Conservation (phyloP, 2,329 filamentous ascomycete species). For the Clonostachys sp. region DNA sequence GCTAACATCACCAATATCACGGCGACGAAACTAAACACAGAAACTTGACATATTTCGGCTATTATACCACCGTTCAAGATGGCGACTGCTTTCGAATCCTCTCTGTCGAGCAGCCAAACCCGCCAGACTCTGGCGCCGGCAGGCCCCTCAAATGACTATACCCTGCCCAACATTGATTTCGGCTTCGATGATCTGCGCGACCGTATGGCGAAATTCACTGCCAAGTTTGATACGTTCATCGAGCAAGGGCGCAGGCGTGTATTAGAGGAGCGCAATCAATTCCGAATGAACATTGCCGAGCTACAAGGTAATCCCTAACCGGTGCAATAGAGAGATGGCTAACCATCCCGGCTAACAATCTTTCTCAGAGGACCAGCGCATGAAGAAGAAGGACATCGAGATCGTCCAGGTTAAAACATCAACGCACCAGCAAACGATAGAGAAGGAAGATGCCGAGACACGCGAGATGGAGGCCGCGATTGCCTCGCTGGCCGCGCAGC, state of each 20-base stretch:
- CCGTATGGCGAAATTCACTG: conserved; percentile 89
- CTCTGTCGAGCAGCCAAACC: conserved; percentile 58
- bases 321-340: not conserved
- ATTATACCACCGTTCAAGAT: conserved; percentile 26
- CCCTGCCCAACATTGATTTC: conserved; percentile 86
- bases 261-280: conserved; percentile 89
- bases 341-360: not conserved
- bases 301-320: conserved; percentile 64
- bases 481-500: conserved; percentile 51
- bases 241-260: conserved; percentile 86
- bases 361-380: conserved; percentile 76
- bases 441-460: conserved; percentile 72
- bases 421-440: conserved; percentile 68
- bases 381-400: conserved; percentile 83
- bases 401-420: conserved; percentile 69
- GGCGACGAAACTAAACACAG: not conserved
- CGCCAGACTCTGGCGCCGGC: conserved; percentile 53
- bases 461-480: conserved; percentile 68
- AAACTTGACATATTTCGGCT: not conserved
- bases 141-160: conserved; percentile 66
- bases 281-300: conserved; percentile 85
- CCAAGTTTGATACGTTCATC: conserved; percentile 89
- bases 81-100: conserved; percentile 62
- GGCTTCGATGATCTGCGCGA: conserved; percentile 94
- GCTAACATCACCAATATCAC: conserved; percentile 1